Evolutionary conservation across 768 basidiomycete species (phyloP).

Genomic region (Pulveroboletus frians): DNA sequence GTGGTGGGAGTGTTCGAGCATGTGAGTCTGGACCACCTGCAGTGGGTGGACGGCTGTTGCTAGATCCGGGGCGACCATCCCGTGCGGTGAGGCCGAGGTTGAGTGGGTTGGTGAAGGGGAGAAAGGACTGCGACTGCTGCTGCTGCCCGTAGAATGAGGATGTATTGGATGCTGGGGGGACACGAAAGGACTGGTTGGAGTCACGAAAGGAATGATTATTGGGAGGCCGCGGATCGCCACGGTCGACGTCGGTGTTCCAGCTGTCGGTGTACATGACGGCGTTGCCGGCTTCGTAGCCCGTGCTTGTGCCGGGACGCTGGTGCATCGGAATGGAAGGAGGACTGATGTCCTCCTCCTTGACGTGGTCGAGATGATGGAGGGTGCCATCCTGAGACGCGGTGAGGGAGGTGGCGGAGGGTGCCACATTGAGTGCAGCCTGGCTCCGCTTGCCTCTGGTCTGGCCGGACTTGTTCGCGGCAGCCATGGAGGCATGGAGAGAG

Average conservation of each 20-base stretch:
- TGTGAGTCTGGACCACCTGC: slow-evolving; percentile 41
- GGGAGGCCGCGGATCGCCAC: slow-evolving; percentile 34
- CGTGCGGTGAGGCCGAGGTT: slow-evolving; percentile 39
- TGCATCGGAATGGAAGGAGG: slow-evolving; percentile 30
- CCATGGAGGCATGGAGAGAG: slow-evolving; percentile 77
- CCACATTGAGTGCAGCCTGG: slow-evolving; percentile 19
- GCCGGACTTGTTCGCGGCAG: slow-evolving; percentile 42
- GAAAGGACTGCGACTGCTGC: slow-evolving; percentile 66
- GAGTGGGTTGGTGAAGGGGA: slow-evolving; percentile 48
- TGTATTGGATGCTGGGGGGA: slow-evolving; percentile 41
- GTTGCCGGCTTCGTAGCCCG: slow-evolving; percentile 60
- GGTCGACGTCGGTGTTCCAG: slow-evolving; percentile 37
- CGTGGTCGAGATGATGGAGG: slow-evolving; percentile 22
- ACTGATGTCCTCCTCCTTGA: slow-evolving; percentile 42
- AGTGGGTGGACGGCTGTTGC: slow-evolving; percentile 50
- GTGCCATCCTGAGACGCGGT: slow-evolving; percentile 13
- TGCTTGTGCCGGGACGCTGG: slow-evolving; percentile 66
- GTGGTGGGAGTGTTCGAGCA: slow-evolving; percentile 60
- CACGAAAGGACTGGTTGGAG: slow-evolving; percentile 80
- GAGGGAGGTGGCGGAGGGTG: neutral
- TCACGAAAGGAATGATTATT: slow-evolving; percentile 71
- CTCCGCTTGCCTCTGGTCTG: slow-evolving; percentile 36
- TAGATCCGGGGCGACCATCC: slow-evolving; percentile 43
- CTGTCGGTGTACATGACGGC: slow-evolving; percentile 28
- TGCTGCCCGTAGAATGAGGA: slow-evolving; percentile 37